A percentile compares a stretch with the other conserved stretches of the same genome.
Conservation (phyloP, 352 stramenopile genomes). For the Pythium folliculosum region DNA sequence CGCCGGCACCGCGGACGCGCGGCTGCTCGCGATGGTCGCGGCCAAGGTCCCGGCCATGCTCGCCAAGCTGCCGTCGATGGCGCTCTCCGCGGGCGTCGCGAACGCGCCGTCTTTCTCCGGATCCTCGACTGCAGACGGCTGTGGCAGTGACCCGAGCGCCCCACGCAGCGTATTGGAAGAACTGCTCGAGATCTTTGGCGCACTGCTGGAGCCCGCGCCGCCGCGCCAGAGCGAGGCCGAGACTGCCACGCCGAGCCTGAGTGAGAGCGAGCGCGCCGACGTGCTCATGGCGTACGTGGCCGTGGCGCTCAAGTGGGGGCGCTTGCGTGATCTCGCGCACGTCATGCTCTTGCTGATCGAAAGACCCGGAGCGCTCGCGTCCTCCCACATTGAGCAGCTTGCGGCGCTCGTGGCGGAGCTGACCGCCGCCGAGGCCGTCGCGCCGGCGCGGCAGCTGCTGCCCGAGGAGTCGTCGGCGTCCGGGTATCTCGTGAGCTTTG, state of each 20-base stretch:
- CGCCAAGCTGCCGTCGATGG: slow-evolving; percentile 47
- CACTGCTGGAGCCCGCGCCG: slow-evolving; percentile 31
- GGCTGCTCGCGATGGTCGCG: slow-evolving; percentile 50
- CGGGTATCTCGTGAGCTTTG: slow-evolving; percentile 81
- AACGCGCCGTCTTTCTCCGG: not conserved
- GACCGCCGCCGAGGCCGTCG: slow-evolving; percentile 33
- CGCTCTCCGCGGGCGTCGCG: slow-evolving; percentile 52
- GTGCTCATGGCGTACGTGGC: slow-evolving; percentile 58
- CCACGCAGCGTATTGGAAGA: slow-evolving; percentile 55
- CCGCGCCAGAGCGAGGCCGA: not conserved
- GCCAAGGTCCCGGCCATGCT: slow-evolving; percentile 63
- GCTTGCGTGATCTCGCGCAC: slow-evolving; percentile 51
- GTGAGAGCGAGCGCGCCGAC: slow-evolving; percentile 31
- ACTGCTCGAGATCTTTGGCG: slow-evolving; percentile 46
- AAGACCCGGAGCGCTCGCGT: slow-evolving; percentile 17
- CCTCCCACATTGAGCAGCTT: slow-evolving; percentile 33
- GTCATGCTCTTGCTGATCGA: slow-evolving; percentile 45
- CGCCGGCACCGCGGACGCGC: slow-evolving; percentile 19
- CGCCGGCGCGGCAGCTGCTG: slow-evolving; percentile 17
- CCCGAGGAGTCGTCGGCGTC: slow-evolving; percentile 32
- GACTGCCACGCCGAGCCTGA: not conserved
- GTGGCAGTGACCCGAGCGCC: not conserved
- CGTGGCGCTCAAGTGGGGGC: slow-evolving; percentile 69
- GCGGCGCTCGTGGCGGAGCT: slow-evolving; percentile 45
- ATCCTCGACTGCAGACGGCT: not conserved